These are phyloP conservation scores for Sphaceloma murrayae DNA, from an alignment of 2,329 filamentous ascomycete genomes.

Conservation along the genomic window DNA sequence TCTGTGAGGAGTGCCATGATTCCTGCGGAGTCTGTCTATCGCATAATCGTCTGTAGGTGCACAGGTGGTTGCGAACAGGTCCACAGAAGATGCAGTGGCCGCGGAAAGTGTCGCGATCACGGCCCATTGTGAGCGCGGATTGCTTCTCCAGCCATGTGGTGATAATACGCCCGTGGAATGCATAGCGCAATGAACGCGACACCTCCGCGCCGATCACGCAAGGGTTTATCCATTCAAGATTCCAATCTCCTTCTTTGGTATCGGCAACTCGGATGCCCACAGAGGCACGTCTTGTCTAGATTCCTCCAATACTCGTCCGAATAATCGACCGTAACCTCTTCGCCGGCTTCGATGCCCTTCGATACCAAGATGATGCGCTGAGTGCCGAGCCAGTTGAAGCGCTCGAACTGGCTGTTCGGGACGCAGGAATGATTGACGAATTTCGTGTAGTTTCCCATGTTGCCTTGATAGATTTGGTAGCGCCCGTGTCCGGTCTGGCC, in stretches of 20 bases:
- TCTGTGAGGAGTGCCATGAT: background rate
- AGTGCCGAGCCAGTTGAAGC: conserved; percentile 47
- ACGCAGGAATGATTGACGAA: conserved; percentile 52
- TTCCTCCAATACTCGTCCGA: conserved; percentile 49
- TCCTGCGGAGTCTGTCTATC: too few species aligned
- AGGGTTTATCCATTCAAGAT: background rate
- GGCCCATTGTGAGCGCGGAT: background rate
- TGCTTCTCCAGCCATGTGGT: conserved; percentile 8
- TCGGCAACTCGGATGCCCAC: conserved; percentile 44
- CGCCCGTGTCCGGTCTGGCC: conserved; percentile 22
- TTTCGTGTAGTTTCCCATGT: conserved; percentile 47
- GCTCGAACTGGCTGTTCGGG: conserved; percentile 48
- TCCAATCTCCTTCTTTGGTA: conserved; percentile 21
- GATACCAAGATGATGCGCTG: conserved; percentile 48
- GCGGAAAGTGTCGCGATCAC: too few species aligned
- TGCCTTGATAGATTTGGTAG: conserved; percentile 52
- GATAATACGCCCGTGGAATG: conserved; percentile 8
- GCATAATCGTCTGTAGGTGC: too few species aligned
- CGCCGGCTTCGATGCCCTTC: conserved; percentile 44
- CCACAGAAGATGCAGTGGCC: too few species aligned
- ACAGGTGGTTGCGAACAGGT: background rate
- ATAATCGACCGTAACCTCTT: conserved; percentile 51
- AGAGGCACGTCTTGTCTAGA: conserved; percentile 47
- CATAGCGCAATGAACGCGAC: background rate
- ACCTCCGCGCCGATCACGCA: background rate